Evolutionary conservation across 208 protist genomes (phyloP), one percentile per base, ranked within the genome.

Genomic region (Novymonas esmeraldas): DNA sequence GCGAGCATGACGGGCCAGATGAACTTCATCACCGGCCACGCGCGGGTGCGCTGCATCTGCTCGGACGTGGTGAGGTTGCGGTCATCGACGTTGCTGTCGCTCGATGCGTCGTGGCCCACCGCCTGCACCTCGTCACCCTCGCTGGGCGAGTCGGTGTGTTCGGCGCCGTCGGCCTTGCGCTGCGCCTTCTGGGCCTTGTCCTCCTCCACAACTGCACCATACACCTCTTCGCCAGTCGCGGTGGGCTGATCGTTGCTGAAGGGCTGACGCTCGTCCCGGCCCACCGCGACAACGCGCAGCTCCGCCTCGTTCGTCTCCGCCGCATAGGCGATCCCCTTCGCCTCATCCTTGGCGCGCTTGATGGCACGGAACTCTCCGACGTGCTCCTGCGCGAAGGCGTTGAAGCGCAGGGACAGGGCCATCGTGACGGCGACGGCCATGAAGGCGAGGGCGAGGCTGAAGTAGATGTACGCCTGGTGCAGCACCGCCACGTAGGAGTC

Each of bases 401-500:
- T 91, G 36, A 62, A 90, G 29, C 84, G 80, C 41, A 95, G 78
- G 4, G 42, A 80, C 9, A 92, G 39, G 20, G 78, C 59, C 83
- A 87, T 85, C 41, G 63, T 24, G 9, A 95, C 72, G 13, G 81
- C 42, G 22, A 87, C 42, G 13, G 63, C 41, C 84, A 95, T 89
- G 57, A 90, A 84, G 22, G 50, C 67, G 22, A 92, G 64, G 11
- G 82, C 78, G 16, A 95, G 66, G 42, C 78, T 83, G 73, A 93
- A 95, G 79, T 93, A 95, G 63, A 95, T 82, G 74, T 87, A 76
- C 11, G 84, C 66, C 69, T 92, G 85, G 41, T 38, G 63, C 9
- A 79, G 69, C 10, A 62, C 58, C 29, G 72, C 66, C 1, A 80
- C 66, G 61, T 89, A 89, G 10, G 70, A 66, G 57, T 79, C 34